These are phyloP conservation scores for Lathyrus tuberosus DNA, from an alignment of 306 rosid genomes.

Conservation along the genomic window DNA sequence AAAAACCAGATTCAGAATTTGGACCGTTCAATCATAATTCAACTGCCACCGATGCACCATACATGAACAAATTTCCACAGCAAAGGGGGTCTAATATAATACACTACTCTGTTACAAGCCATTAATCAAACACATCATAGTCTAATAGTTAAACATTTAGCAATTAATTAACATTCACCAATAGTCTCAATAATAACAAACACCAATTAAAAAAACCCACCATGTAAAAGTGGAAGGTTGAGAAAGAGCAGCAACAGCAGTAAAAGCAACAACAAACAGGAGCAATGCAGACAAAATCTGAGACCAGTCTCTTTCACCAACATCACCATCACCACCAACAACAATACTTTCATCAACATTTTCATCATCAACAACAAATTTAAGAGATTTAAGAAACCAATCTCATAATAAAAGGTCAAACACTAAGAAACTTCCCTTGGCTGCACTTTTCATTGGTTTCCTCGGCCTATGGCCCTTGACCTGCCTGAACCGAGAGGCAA, in stretches of 20 bases:
- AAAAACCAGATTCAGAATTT: background rate
- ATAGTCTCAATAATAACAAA: conserved; percentile 25
- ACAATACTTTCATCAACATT: conserved; percentile 23
- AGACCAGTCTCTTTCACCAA: conserved; percentile 54
- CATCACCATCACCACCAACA: conserved; percentile 41
- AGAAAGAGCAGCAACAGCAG: conserved; percentile 85
- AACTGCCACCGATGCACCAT: background rate
- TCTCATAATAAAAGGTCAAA: too few species aligned
- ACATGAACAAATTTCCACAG: background rate
- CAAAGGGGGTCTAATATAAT: too few species aligned
- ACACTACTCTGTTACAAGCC: conserved; percentile 35
- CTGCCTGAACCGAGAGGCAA: too few species aligned
- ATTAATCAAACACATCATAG: conserved; percentile 52
- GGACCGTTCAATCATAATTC: background rate
- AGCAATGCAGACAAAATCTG: conserved; percentile 81
- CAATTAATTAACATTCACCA: conserved; percentile 19
- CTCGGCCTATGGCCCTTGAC: too few species aligned
- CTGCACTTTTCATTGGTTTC: too few species aligned
- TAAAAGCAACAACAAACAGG: conserved; percentile 88
- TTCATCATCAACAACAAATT: conserved; percentile 60
- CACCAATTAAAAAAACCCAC: conserved; percentile 40
- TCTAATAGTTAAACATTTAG: conserved; percentile 10
- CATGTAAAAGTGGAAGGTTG: conserved; percentile 95
- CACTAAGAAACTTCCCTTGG: too few species aligned
- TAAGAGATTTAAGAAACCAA: conserved; percentile 55